Evolutionary conservation across 192 early-diverging fungal genomes (phyloP), one percentile per base, ranked within the genome.

Genomic region (Funneliformis mosseae): DNA sequence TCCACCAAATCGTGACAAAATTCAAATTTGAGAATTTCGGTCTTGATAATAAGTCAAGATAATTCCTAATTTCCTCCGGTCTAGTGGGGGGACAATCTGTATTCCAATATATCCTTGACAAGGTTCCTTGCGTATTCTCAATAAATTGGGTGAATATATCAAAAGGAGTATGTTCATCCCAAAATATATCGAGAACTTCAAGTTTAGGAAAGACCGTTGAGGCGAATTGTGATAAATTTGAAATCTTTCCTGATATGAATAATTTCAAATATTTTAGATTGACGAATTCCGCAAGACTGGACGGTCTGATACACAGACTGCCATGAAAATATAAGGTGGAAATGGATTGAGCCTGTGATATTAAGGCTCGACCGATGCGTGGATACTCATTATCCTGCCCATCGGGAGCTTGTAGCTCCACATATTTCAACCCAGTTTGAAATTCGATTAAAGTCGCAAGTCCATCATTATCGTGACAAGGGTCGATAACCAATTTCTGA

Each of bases 131-230:
- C 11, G 64, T 66, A 66, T 66, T 66, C 16, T 66, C 27, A 33
- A 66, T 66, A 16, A 66, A 66, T 25, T 10, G 10, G 0, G 64
- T 66, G 28, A 66, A 66, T 33, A 66, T 66, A 33, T 38, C 9
- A 66, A 66, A 66, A 14, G 64, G 64, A 5, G 64, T 66, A 28
- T 66, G 64, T 66, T 66, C 64, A 66, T 66, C 64, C 64, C 64
- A 66, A 66, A 66, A 66, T 66, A 66, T 66, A 66, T 66, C 64
- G 28, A 66, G 64, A 11, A 66, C 14, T 66, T 66, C 64, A 66
- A 66, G 64, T 66, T 66, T 66, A 33, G 64, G 25, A 66, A 66
- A 66, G 10, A 33, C 28, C 28, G 64, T 33, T 27, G 64, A 23
- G 14, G 64, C 64, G 28, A 66, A 66, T 66, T 66, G 9, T 66